A percentile compares a stretch with the other conserved stretches of the same genome.
phyloP scores from a whole-genome alignment of 2,329 filamentous ascomycete species.

The Claviceps africana region DNA sequence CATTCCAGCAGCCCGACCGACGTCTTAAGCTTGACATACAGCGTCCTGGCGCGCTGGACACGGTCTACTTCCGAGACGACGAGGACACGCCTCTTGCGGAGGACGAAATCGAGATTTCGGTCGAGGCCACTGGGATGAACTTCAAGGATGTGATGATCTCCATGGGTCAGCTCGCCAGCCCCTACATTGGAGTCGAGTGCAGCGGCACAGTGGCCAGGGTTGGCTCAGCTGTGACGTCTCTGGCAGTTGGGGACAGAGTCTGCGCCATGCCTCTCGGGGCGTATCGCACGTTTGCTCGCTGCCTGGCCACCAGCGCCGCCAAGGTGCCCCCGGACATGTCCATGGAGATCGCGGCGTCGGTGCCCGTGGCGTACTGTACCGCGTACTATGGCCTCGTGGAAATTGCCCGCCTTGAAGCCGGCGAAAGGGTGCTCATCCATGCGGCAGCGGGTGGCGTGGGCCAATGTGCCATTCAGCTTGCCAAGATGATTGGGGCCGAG shows the following conservation, averaged over 20 bases:
- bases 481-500: slow-evolving; percentile 23
- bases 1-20: slow-evolving; percentile 24
- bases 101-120: slow-evolving; percentile 28
- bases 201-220: slow-evolving; percentile 29
- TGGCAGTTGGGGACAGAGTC: slow-evolving; percentile 61
- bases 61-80: slow-evolving; percentile 26
- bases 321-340: slow-evolving; percentile 23
- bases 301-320: slow-evolving; percentile 18
- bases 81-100: slow-evolving; percentile 14
- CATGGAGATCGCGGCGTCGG: slow-evolving; percentile 24
- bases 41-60: slow-evolving; percentile 23
- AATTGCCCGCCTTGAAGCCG: slow-evolving; percentile 22
- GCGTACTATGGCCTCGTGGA: slow-evolving; percentile 27
- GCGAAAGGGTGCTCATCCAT: slow-evolving; percentile 27
- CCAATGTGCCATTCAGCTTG: slow-evolving; percentile 25
- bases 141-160: slow-evolving; percentile 32
- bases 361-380: slow-evolving; percentile 27
- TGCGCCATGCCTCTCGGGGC: slow-evolving; percentile 32
- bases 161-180: slow-evolving; percentile 22
- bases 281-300: slow-evolving; percentile 20
- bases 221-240: slow-evolving; percentile 44
- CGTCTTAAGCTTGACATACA: slow-evolving; percentile 25
- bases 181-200: slow-evolving; percentile 25
- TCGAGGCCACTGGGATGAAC: slow-evolving; percentile 31
- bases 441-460: slow-evolving; percentile 24